Base-by-base conservation (phyloP, 345 rosid species). In the Brassica rapa region DNA sequence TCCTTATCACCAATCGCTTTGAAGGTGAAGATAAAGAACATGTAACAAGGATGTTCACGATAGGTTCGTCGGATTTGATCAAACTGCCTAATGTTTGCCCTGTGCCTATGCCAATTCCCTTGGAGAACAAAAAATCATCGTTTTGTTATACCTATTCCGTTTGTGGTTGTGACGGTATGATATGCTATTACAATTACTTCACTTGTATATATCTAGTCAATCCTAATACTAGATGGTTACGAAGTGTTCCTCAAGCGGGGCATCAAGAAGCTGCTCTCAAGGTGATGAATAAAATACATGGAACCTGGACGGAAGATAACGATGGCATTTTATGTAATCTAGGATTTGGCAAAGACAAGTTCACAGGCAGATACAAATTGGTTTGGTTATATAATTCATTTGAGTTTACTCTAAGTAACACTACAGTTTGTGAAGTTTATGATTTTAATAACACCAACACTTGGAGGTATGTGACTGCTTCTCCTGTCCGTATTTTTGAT, bases 91-190 rank as follows among this genome's bases (percentile, higher is more conserved):
- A 63, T n/a, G 1, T 63, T 32, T 15, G 67, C 4, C 67, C 67
- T n/a, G 21, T 12, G 1, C 6, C 0, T 63, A 1, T 6, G 15
- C 43, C 43, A 10, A 8, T 63, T 63, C 23, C 33, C 11, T 14
- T n/a, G 21, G 57, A 51, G 57, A 46, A 51, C 55, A 35, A 35
- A 8, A 49, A 12, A 49, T 1, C 19, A 14, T 4, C 6, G 12
- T 1, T 49, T 51, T 16, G 7, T 15, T 14, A 6, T 16, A 14
- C 7, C 59, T 53, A 15, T 53, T 53, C 16, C 24, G 23, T 30
- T 30, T n/a, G 24, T n/a, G 23, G 67, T 62, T 62, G 67, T 32
- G 67, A n/a, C 23, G 67, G 67, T 62, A 62, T 62, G 67, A 30
- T 62, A n/a, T 62, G 67, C 19, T 62, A 62, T 32, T 32, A 62